Base-by-base conservation (phyloP, 176 grass and related monocot genomes). In the Poa annua region DNA sequence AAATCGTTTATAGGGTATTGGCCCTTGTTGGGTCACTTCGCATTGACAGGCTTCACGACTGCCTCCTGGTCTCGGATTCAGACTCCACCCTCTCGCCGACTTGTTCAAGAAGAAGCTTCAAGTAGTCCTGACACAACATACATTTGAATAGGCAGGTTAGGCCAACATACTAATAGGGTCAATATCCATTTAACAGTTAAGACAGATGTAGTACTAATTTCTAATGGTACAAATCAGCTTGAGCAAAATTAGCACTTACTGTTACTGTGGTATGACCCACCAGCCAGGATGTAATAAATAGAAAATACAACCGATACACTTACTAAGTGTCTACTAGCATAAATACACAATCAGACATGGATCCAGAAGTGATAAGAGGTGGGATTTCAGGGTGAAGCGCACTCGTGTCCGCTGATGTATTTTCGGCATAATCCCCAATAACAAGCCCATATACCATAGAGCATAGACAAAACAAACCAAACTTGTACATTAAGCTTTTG, bases 61-160 rank as follows among this genome's bases (percentile, higher is more conserved):
- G 64, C 13, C 47, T 77, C 62, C 3, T 3, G 0, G 63, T 33
- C 63, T 71, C 53, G 0, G 83, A 86, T 3, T 81, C 83, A 0
- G 78, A 82, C 54, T 86, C 45, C 63, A 89, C 42, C 83, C 88
- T 86, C 64, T 86, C 72, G 0, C 55, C 54, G n/a, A 89, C 54
- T 72, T 89, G 88, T 34, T 86, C 62, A 0, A 86, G 22, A 64
- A 89, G 17, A 39, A 86, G 73, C 11, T 81, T 71, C 72, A 89
- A 1, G 45, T 86, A 89, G 24, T 71, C 88, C 88, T 89, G 41
- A 52, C 2, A 70, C 26, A 83, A 2, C 17, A 33, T 26, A 17
- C 32, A 65, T 72, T 63, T 50, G 74, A 20, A 48, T 48, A 32
- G 25, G 60, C 6, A 41, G 24, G 59, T 59, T 66, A 75, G 57